A percentile compares a stretch with the other conserved stretches of the same genome.
These are phyloP conservation scores for Breynia disticha DNA, from an alignment of 441 rosid species.

Conservation along the genomic window DNA sequence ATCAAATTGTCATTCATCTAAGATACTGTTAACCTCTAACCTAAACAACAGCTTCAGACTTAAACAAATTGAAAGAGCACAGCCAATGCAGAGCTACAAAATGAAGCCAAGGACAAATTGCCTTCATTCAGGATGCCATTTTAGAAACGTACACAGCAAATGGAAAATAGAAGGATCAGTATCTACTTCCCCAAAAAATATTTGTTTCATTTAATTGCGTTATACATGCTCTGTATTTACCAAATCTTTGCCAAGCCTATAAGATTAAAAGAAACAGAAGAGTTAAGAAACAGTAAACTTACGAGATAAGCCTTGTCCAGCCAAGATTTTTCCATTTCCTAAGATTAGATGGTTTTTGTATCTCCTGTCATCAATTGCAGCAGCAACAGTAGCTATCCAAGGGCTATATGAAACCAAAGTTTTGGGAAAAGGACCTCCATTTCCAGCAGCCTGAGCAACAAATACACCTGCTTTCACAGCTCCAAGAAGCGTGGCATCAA, in stretches of 20 bases:
- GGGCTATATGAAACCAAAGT: conserved; percentile 95
- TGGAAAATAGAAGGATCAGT: too few relatives aligned
- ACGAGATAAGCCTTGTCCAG: conserved; percentile 89
- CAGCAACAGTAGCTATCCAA: conserved; percentile 94
- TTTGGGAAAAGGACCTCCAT: conserved; percentile 97
- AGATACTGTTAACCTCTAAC: too few relatives aligned
- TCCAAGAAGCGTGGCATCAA: conserved; percentile 89
- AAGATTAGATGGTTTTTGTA: conserved; percentile 82
- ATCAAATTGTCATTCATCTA: too few relatives aligned
- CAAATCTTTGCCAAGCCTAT: conserved; percentile 5
- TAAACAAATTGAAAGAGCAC: too few relatives aligned
- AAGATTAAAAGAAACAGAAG: conserved; percentile 4
- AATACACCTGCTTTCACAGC: conserved; percentile 98
- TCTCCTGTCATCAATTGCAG: conserved; percentile 95
- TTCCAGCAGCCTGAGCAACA: conserved; percentile 97
- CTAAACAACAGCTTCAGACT: too few relatives aligned
- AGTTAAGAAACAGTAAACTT: conserved; percentile 18
- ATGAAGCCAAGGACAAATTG: too few relatives aligned
- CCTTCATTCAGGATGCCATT: too few relatives aligned
- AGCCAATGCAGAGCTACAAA: too few relatives aligned
- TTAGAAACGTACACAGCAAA: too few relatives aligned
- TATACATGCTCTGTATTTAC: neutral
- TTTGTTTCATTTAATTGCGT: neutral
- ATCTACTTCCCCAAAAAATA: neutral
- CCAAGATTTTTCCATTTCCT: conserved; percentile 78